Evolutionary conservation across 495 filamentous ascomycete genomes (phyloP).

Genomic region (Evernia prunastri): DNA sequence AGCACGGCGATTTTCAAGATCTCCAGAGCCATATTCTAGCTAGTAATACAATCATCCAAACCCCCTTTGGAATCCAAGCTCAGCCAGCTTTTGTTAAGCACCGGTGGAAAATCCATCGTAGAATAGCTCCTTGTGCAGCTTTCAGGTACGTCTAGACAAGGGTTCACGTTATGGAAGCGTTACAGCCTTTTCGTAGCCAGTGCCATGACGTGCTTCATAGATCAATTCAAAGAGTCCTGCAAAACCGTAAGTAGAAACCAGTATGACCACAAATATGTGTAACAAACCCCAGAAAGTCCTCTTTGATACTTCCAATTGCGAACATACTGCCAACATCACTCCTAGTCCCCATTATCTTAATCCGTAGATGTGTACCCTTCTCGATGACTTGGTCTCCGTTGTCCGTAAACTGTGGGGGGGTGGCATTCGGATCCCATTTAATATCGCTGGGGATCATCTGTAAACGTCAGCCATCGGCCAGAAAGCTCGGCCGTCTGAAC

Average conservation of each 20-base stretch:
- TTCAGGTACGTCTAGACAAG: neutral
- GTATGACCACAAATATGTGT: neutral
- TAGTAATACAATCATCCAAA: neutral
- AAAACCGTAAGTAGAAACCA: constrained; percentile 1
- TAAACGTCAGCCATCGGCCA: constrained; percentile 6
- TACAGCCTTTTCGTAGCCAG: too few relatives aligned
- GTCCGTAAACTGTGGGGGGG: constrained; percentile 76
- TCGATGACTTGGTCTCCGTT: constrained; percentile 90
- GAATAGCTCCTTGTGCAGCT: neutral
- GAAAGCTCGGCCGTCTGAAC: constrained; percentile 30
- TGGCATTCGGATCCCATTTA: constrained; percentile 85
- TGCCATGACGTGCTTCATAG: neutral
- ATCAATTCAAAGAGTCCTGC: constrained; percentile 21
- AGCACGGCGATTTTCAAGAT: neutral
- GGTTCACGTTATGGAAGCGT: neutral
- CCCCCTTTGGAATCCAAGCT: neutral
- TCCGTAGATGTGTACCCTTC: constrained; percentile 82
- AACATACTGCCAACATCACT: constrained; percentile 89
- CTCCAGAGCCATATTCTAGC: neutral
- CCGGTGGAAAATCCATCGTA: neutral
- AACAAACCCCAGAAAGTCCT: constrained; percentile 56
- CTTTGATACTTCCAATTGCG: constrained; percentile 95
- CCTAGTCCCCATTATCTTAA: constrained; percentile 88
- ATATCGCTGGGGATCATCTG: constrained; percentile 90
- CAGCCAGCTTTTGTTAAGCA: neutral